Percentiles rank a stretch among this genome's conserved stretches.
Conservation (phyloP, 805 yeast species). For the Lipomyces yamadae region DNA sequence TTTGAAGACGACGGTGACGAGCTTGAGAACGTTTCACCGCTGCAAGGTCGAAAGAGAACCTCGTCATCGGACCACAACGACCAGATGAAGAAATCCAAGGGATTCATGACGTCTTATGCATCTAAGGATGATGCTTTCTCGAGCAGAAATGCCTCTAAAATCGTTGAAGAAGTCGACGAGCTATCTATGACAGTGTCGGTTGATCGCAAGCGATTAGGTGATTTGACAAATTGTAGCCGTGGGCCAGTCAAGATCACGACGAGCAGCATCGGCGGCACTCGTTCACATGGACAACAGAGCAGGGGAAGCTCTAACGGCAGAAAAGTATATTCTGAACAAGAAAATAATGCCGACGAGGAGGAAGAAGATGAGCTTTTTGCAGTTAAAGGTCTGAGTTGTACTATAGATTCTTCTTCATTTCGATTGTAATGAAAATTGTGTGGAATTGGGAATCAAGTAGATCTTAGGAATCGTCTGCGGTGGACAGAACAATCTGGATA, state of each 20-base stretch:
- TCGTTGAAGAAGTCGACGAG: conserved; percentile 4
- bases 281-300: neutral
- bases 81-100: neutral
- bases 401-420: neutral
- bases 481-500: too few species aligned
- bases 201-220: neutral
- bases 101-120: neutral
- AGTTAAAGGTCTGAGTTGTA: conserved; percentile 7
- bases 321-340: neutral
- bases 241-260: neutral
- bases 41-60: conserved; percentile 8
- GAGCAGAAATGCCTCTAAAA: neutral
- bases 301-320: neutral
- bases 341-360: neutral
- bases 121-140: neutral
- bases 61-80: neutral
- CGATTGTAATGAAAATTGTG: neutral
- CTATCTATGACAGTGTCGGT: neutral
- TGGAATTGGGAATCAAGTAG: neutral
- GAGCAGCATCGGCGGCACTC: neutral
- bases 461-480: too few species aligned
- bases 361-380: conserved; percentile 21
- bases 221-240: neutral
- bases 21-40: conserved; percentile 15
- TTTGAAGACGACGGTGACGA: neutral